A percentile compares a stretch with the other conserved stretches of the same genome.
phyloP scores from a whole-genome alignment of 768 basidiomycete genomes.

The Suillus spraguei region DNA sequence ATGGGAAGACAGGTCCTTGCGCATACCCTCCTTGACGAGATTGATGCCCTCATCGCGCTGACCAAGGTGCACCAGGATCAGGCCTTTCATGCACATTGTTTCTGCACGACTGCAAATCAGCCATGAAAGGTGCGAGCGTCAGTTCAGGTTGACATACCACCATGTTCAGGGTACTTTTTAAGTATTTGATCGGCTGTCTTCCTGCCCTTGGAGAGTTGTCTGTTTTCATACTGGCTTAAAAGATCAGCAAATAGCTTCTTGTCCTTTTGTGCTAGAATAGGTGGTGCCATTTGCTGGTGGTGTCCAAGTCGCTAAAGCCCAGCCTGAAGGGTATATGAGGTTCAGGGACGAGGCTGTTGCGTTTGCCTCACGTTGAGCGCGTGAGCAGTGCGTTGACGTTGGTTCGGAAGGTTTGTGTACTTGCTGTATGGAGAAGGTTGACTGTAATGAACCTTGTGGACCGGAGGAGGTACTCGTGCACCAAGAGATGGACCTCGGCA shows the following conservation, averaged over 20 bases:
- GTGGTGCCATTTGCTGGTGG: constrained; percentile 23
- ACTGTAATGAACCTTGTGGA: neutral
- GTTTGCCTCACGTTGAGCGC: constrained; percentile 9
- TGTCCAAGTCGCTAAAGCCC: neutral
- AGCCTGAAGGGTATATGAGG: constrained; percentile 2
- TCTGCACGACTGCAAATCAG: constrained; percentile 49
- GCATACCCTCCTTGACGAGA: constrained; percentile 82
- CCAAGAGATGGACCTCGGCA: constrained; percentile 5
- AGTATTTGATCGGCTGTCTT: constrained; percentile 93
- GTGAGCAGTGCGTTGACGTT: constrained; percentile 3
- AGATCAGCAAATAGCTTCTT: constrained; percentile 84
- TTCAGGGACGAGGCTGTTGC: constrained; percentile 2
- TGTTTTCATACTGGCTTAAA: constrained; percentile 83
- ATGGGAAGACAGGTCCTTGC: constrained; percentile 82
- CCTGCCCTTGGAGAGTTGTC: constrained; percentile 85
- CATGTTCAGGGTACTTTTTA: constrained; percentile 95
- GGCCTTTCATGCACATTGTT: constrained; percentile 95
- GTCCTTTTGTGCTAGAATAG: constrained; percentile 76
- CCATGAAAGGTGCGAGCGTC: neutral
- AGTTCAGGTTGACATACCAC: constrained; percentile 58
- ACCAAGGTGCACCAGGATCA: constrained; percentile 80
- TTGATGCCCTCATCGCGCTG: constrained; percentile 80
- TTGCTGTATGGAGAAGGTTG: constrained; percentile 6
- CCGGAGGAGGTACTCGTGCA: neutral
- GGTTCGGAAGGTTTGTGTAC: neutral